Base-by-base conservation (phyloP, 2,329 filamentous ascomycete species). In the Byssochlamys sp. region DNA sequence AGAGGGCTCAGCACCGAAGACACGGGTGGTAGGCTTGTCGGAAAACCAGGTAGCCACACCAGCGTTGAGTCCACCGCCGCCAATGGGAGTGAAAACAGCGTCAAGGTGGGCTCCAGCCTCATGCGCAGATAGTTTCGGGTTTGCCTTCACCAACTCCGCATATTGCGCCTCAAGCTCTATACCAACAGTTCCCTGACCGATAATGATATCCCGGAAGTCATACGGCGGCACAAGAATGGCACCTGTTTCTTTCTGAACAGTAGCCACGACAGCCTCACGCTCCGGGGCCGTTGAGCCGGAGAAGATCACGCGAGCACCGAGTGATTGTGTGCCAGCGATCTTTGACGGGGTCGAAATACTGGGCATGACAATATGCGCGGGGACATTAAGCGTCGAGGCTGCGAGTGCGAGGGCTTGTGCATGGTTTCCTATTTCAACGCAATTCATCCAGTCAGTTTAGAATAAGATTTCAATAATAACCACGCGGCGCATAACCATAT, bases 361-460 rank as follows among this genome's bases (percentile, higher is more conserved):
- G 0, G 92, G 92, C 92, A 97, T 97, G 59, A 97, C 86, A 68
- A 97, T 91, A 76, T 92, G 84, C 0, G 90, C 90, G 10, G 87
- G 86, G 61, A 96, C 85, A 55, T 79, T 76, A 68, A 87, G 84
- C 39, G 86, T 86, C 19, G 79, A 80, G 1, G 92, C 91, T 0
- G 92, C 92, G 54, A 96, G 86, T 1, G 92, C 84, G 57, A 97
- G 84, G 1, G 94, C 92, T 78, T 96, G 91, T 0, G 92, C 92
- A 70, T 97, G 94, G 75, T 97, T 97, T 59, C 92, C 91, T 92
- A 61, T 45, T 10, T 45, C 39, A n/a, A 45, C 19, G 4, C 39
- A 45, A 45, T 45, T 45, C 12, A 45, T 14, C 4, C 4, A 6
- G 5, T 45, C 19, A 39, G 10, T n/a, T 19, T 39, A 45, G 14